Evolutionary conservation across 2,329 filamentous ascomycete species (phyloP).

Genomic region (Anthostomella pinea): DNA sequence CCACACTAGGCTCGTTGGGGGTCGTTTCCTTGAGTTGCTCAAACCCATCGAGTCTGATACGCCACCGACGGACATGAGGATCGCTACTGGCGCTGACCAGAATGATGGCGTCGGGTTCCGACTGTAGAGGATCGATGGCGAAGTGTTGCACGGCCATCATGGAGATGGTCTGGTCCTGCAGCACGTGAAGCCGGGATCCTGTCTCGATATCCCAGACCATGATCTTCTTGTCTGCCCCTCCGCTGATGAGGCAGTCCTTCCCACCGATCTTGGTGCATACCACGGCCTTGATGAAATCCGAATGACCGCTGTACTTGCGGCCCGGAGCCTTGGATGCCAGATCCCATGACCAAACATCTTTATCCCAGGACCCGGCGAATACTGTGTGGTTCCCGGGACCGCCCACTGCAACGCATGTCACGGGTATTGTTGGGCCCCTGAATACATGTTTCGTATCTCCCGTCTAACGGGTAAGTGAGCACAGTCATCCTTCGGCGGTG

Average conservation of each 20-base stretch:
- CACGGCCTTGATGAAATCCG: constrained; percentile 88
- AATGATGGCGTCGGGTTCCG: constrained; percentile 46
- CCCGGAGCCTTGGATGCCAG: constrained; percentile 51
- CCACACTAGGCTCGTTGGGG: constrained; percentile 38
- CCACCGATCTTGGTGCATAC: constrained; percentile 59
- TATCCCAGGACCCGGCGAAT: constrained; percentile 94
- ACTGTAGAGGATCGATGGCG: constrained; percentile 66
- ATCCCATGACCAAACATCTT: constrained; percentile 84
- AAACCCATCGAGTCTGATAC: constrained; percentile 50
- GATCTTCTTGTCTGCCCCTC: constrained; percentile 75
- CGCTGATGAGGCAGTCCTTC: constrained; percentile 66
- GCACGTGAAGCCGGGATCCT: constrained; percentile 66
- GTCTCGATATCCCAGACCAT: constrained; percentile 77
- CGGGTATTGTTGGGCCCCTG: constrained; percentile 72
- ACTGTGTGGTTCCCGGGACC: constrained; percentile 55
- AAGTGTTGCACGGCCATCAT: constrained; percentile 82
- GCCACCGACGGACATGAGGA: constrained; percentile 76
- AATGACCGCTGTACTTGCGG: constrained; percentile 71
- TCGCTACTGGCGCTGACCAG: constrained; percentile 81
- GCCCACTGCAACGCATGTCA: constrained; percentile 72
- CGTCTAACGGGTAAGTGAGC: constrained; percentile 34
- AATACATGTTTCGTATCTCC: constrained; percentile 51
- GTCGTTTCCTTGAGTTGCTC: constrained; percentile 53
- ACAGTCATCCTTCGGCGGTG: too few relatives aligned
- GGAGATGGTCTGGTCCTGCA: constrained; percentile 68